Evolutionary conservation across 495 filamentous ascomycete species (phyloP).

Genomic region (Achaetomiella virescens): DNA sequence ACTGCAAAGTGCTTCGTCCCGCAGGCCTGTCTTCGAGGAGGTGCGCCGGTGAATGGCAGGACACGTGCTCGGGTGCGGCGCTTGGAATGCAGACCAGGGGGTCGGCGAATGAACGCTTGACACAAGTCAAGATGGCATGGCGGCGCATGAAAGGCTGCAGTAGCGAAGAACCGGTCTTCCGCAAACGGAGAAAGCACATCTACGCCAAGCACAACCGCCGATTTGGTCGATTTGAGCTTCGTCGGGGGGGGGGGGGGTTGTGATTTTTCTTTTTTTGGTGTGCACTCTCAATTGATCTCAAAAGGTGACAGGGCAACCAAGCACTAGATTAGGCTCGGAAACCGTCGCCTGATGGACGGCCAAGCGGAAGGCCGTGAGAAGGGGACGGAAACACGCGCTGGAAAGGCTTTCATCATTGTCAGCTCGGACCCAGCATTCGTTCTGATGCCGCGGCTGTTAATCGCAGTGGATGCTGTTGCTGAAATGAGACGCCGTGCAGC

Average conservation of each 20-base stretch:
- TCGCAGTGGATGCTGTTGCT: neutral
- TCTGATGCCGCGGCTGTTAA: neutral
- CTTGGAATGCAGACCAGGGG: constrained; percentile 18
- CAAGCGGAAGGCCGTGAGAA: neutral
- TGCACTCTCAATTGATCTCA: neutral
- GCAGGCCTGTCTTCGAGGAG: neutral
- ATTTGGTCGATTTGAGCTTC: neutral
- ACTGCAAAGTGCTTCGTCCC: neutral
- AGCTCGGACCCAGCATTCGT: too few relatives aligned
- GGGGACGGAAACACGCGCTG: neutral
- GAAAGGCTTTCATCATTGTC: too few relatives aligned
- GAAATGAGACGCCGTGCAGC: neutral
- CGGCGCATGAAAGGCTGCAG: constrained; percentile 15
- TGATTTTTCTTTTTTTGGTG: neutral
- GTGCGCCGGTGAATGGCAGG: constrained; percentile 10
- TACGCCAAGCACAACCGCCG: constrained; percentile 13
- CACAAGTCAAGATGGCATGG: constrained; percentile 28
- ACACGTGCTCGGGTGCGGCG: constrained; percentile 14
- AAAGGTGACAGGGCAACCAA: neutral
- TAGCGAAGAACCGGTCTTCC: constrained; percentile 18
- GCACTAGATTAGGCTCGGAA: neutral
- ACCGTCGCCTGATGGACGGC: neutral
- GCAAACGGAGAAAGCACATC: constrained; percentile 15
- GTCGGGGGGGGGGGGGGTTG: constrained; percentile 1
- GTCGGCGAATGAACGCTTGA: constrained; percentile 28